Evolutionary conservation across 768 basidiomycete species (phyloP), one percentile per base, ranked within the genome.

Genomic region (Psilocybe tampanensis): DNA sequence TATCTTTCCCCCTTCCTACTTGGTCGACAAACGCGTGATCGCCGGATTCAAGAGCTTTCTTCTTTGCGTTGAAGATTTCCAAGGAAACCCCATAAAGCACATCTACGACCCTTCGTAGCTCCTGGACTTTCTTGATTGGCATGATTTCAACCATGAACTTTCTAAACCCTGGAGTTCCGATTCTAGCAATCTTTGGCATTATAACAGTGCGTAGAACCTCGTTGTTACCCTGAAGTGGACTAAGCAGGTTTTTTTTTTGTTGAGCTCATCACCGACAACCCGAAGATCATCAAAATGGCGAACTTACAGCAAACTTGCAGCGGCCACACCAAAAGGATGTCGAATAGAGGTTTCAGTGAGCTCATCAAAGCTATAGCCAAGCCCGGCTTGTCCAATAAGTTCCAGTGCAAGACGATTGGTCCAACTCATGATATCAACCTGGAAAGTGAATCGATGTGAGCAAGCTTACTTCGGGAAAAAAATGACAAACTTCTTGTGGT

Each of bases 361-460:
- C 0, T 73, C 56, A 58, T 80, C 78, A 39, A 80, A 79, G 13
- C 74, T 74, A 47, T 70, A 71, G 4, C 79, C 78, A n/a, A 84
- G 68, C 3, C 81, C 80, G 22, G 74, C 76, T 68, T 79, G 79
- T 15, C 79, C 80, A 47, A 84, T 76, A 36, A 82, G 68, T 55
- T 83, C 81, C 19, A 83, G 69, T 17, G 81, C 77, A 13, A 74
- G 70, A 4, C 81, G 72, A 12, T 76, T 66, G 65, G 73, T 72
- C 76, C 77, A 79, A 18, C 65, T 56, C 8, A 67, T 45, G 11
- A 77, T 47, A 54, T 79, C 75, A 24, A 79, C 63, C 74, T 77
- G 48, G 3, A 19, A 6, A 22, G 17, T 17, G 15, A 36, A 41
- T 24, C 13, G 39, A 29, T 5, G 1, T 33, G 11, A 39, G 3